Base-by-base conservation (phyloP, 2,329 filamentous ascomycete genomes). In the Hypomyces perniciosus region DNA sequence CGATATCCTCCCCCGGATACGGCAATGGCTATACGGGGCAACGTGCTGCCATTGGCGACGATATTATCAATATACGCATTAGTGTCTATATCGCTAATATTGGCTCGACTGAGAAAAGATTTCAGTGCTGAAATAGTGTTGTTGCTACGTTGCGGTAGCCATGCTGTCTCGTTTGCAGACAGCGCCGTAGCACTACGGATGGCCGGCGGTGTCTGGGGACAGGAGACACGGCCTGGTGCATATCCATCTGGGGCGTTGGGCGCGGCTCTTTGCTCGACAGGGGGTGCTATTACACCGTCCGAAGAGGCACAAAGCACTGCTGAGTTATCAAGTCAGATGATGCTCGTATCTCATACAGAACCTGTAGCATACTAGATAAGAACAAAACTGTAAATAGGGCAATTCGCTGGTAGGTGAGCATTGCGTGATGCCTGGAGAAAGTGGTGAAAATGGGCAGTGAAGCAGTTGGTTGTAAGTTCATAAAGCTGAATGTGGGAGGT, bases 1-100 rank as follows among this genome's bases (percentile, higher is more conserved):
- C 88, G 75, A 64, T 90, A 93, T 27, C 88, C 88, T 60, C 88
- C 88, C 6, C 88, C 88, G 0, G 86, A 90, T 33, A 85, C 72
- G 5, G 88, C 86, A 55, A 92, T 81, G 8, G 73, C 88, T 55
- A 92, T 83, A 56, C 69, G 71, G 8, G 72, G 72, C 20, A 71
- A 58, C 6, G 44, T 43, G 2, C 48, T 38, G 13, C 47, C 56
- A 6, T 44, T 51, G 35, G 30, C 44, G 8, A 53, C 48, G 30
- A 57, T 50, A 8, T 34, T 39, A 7, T 59, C 49, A 12, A 59
- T 53, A 42, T 58, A 59, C 6, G 47, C 26, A n/a, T 34, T 44
- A 4, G 54, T 52, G 28, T 59, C 56, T 2, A 59, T 33, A 13
- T 34, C 54, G 41, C 28, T 51, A 45, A 59, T 57, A 35, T 57